Evolutionary conservation across 129 eudicot genomes (phyloP).

Genomic region (Tagetes erecta): DNA sequence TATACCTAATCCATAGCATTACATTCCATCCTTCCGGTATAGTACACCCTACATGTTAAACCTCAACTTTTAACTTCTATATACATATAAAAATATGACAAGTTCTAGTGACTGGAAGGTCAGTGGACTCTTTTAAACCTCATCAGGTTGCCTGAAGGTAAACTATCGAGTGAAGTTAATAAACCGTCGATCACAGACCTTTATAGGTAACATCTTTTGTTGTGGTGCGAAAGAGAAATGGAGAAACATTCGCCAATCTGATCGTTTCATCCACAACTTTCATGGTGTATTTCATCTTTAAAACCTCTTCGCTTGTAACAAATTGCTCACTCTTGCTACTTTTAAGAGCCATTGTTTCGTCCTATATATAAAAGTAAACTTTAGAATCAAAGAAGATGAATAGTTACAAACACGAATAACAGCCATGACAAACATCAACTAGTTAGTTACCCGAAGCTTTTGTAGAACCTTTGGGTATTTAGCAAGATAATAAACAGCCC

Average conservation of each 20-base stretch:
- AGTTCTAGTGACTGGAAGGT: no score
- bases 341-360: conserved; percentile 28
- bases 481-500: conserved; percentile 63
- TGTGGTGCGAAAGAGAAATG: conserved; percentile 35
- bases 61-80: not conserved
- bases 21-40: conserved; percentile 56
- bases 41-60: conserved; percentile 33
- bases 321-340: conserved; percentile 33
- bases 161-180: not conserved
- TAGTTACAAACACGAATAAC: not conserved
- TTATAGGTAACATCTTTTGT: conserved; percentile 38
- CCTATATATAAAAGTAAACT: conserved; percentile 16
- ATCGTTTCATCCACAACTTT: conserved; percentile 51
- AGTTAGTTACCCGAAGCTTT: conserved; percentile 68
- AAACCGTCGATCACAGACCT: conserved; percentile 29
- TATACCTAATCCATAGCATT: conserved; percentile 43
- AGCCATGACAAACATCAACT: not conserved
- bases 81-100: no score
- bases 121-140: no score
- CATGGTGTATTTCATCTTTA: conserved; percentile 45
- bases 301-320: conserved; percentile 48
- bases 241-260: conserved; percentile 43
- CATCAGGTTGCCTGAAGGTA: no score
- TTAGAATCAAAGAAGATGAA: not conserved
- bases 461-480: conserved; percentile 58